A percentile compares a stretch with the other conserved stretches of the same genome.
phyloP scores from a whole-genome alignment of 805 yeast species.

The Wickerhamiella slavikovae region DNA sequence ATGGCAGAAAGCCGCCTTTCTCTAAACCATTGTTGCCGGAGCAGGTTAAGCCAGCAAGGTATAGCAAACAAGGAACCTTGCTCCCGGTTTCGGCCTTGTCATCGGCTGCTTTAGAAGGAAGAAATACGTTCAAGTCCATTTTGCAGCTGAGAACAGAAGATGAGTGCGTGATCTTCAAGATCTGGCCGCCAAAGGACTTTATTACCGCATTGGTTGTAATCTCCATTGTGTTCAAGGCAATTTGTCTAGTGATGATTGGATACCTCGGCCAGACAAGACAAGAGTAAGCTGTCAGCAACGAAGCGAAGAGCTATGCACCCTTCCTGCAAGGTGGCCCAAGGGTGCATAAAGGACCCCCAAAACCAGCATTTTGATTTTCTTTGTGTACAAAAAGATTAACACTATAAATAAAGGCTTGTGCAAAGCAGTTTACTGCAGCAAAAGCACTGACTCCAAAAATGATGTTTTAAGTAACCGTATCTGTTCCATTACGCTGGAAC shows the following conservation, averaged over 20 bases:
- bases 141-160: slow-evolving; percentile 42
- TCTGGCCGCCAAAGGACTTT: slow-evolving; percentile 41
- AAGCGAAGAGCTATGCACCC: too few species aligned
- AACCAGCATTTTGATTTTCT: too few species aligned
- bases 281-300: too few species aligned
- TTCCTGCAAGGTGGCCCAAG: too few species aligned
- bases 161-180: slow-evolving; percentile 55
- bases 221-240: neutral
- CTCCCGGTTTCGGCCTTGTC: slow-evolving; percentile 5
- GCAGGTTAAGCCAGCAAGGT: slow-evolving; percentile 79
- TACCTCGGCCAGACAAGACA: too few species aligned
- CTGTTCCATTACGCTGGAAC: neutral
- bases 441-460: slow-evolving; percentile 3
- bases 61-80: slow-evolving; percentile 50
- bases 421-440: slow-evolving; percentile 22
- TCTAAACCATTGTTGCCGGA: slow-evolving; percentile 86
- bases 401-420: too few species aligned
- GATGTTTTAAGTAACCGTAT: neutral
- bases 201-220: slow-evolving; percentile 7
- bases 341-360: too few species aligned
- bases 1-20: slow-evolving; percentile 64
- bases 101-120: slow-evolving; percentile 36
- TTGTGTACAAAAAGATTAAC: too few species aligned
- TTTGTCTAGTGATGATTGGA: too few species aligned
- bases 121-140: slow-evolving; percentile 69